Percentiles rank a stretch among this genome's conserved stretches.
Conservation (phyloP, 2,329 filamentous ascomycete species). For the Apiospora marii region DNA sequence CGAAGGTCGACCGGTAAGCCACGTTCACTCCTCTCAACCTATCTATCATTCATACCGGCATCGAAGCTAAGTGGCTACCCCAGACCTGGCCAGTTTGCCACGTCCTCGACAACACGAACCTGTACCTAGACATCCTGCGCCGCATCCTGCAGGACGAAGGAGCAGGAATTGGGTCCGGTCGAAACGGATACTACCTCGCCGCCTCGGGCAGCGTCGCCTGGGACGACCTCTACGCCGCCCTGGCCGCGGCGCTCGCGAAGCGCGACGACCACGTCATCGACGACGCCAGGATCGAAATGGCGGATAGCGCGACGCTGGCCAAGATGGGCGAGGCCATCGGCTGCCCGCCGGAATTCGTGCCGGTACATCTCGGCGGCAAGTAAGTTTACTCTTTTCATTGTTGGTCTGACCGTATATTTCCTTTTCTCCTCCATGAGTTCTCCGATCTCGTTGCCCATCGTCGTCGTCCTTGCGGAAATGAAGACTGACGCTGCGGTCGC, state of each 20-base stretch:
- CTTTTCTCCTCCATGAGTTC: neutral
- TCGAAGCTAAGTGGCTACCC: neutral
- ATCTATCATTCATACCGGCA: neutral
- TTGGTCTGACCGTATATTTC: neutral
- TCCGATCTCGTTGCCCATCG: neutral
- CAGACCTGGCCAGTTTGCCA: conserved; percentile 63
- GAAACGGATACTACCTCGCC: conserved; percentile 59
- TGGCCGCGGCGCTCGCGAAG: conserved; percentile 51
- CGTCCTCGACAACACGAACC: conserved; percentile 52
- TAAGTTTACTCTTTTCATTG: conserved; percentile 37
- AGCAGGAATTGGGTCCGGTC: conserved; percentile 47
- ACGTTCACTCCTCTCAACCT: neutral
- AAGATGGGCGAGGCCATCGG: conserved; percentile 51
- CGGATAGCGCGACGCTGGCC: conserved; percentile 45
- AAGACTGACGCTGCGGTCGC: neutral
- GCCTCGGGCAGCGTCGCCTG: conserved; percentile 56
- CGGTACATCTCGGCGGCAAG: conserved; percentile 51
- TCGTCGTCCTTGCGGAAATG: neutral
- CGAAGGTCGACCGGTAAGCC: conserved; percentile 43
- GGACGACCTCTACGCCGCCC: conserved; percentile 57
- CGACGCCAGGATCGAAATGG: conserved; percentile 45
- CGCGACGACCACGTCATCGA: conserved; percentile 45
- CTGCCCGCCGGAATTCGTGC: conserved; percentile 45
- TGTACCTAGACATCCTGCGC: conserved; percentile 55
- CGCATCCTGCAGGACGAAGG: conserved; percentile 48